Base-by-base conservation (phyloP, 176 grass and related monocot genomes). In the Puya raimondii region DNA sequence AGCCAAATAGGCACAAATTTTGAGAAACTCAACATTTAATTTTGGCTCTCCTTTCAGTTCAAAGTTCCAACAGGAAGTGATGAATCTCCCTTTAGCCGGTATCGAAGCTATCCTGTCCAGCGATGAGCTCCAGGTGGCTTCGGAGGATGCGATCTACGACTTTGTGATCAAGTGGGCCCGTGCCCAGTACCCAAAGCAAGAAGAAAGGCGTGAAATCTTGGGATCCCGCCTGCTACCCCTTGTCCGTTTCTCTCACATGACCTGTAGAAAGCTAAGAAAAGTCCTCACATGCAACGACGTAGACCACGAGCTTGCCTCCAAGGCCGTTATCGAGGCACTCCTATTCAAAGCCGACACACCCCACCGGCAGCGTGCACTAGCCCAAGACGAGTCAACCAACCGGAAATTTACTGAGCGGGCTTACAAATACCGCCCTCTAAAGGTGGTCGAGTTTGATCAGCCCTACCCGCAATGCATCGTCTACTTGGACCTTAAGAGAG, bases 381-480 rank as follows among this genome's bases (percentile, higher is more conserved):
- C 80, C 48, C 70, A 53, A 9, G 85, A 96, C 33, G 50, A 59
- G 2, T 53, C 66, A 29, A 75, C 85, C 68, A 77, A 67, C 64
- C 73, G 25, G 67, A 69, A 79, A 64, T 84, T 64, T 47, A 50
- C 65, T 15, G 83, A 91, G 66, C 67, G 88, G 21, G 78, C 78
- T 51, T 96, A 91, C 80, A 88, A 86, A 72, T 72, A 82, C 23
- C 86, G 88, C n/a, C 88, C 88, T 23, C 49, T 96, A 63, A 91
- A 96, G 77, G 91, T 96, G 3, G 88, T 91, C 2, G 83, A 88
- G 27, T 88, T 96, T 83, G 91, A 91, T 64, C 23, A 77, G 25
- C 91, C 88, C 12, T 84, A 80, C 68, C 87, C 88, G 10, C 80
- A 91, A 68, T 88, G 85, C 72, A 88, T 91, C 47, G 85, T 82